phyloP scores from a whole-genome alignment of 83 land plant genomes.

The Picea abies region DNA sequence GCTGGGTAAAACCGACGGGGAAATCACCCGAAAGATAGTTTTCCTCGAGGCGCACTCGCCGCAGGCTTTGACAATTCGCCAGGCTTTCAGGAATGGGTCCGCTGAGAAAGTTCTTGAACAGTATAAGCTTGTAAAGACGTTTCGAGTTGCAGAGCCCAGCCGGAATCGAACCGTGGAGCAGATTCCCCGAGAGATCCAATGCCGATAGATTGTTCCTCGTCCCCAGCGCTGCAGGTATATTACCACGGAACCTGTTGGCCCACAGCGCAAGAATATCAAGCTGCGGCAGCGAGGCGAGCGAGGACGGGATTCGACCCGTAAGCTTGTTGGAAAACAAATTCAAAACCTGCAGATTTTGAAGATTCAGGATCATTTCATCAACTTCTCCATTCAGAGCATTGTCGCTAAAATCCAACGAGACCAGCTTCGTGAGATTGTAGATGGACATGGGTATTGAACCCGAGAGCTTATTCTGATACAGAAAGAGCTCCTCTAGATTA shows the following conservation, averaged over 20 bases:
- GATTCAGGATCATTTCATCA: constrained; percentile 17
- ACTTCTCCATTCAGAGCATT: constrained; percentile 43
- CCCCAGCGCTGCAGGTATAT: constrained; percentile 37
- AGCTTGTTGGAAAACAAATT: constrained; percentile 40
- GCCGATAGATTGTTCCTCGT: constrained; percentile 31
- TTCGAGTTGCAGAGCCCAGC: constrained; percentile 32
- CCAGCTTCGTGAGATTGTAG: constrained; percentile 30
- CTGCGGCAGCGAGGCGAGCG: constrained; percentile 25
- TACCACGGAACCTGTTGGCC: constrained; percentile 39
- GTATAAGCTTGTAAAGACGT: constrained; percentile 46
- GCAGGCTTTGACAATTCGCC: constrained; percentile 42
- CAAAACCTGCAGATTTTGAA: constrained; percentile 30
- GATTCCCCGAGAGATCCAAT: constrained; percentile 55
- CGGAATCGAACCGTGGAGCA: constrained; percentile 45
- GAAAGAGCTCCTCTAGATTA: constrained; percentile 34
- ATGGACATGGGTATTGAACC: constrained; percentile 46
- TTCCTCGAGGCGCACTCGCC: constrained; percentile 47
- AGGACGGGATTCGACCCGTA: constrained; percentile 33
- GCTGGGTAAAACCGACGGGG: constrained; percentile 24
- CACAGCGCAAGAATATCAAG: constrained; percentile 47
- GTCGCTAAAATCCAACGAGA: constrained; percentile 45
- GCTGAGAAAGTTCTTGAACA: constrained; percentile 42
- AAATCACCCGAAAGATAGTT: constrained; percentile 49
- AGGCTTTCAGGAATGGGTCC: constrained; percentile 48
- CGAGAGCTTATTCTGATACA: constrained; percentile 50